Base-by-base conservation (phyloP, 2,329 filamentous ascomycete genomes). In the Teratosphaeria destructans region DNA sequence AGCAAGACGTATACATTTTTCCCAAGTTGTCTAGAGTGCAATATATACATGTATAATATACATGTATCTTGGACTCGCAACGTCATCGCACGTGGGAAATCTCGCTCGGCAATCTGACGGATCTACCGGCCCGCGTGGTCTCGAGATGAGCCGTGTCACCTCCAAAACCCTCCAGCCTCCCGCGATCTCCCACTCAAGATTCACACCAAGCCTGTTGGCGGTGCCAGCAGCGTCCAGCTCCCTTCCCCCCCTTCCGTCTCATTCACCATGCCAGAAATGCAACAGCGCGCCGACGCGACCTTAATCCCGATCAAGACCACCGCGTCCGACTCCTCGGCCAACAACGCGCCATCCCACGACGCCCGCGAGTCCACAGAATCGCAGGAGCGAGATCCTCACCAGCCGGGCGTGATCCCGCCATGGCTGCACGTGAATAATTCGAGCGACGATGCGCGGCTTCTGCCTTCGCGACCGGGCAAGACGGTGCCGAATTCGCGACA, bases 351-450 rank as follows among this genome's bases (percentile, higher is more conserved):
- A n/a, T 52, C 52, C 32, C 27, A 19, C 32, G 39, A 47, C 23
- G 16, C 19, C 16, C 43, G 43, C 37, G 55, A 57, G 19, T 29
- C 55, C 19, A 26, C 35, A 47, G 23, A 52, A n/a, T 27, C 29
- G 37, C 37, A 59, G 26, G 62, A 66, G 35, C 37, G 47, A 59
- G 68, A 70, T 58, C 67, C 68, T 47, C 67, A 68, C 57, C 35
- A 58, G 34, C 64, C 70, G 23, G 58, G 59, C 49, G 67, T 70
- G 11, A 68, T 74, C 49, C 72, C 72, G 37, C 71, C 71, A 56
- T 74, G 72, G 72, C 67, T 73, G 10, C 71, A 72, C 55, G 63
- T 68, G 58, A 69, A 70, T 63, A 66, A 68, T 55, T 60, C 65
- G 63, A 47, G 10, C 56, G 58, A 61, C 27, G 49, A 62, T 32